Percentiles rank a stretch among this genome's conserved stretches.
Evolutionary conservation across 1,284 basidiomycete genomes (phyloP).

Genomic region (Ceratobasidium sp.): DNA sequence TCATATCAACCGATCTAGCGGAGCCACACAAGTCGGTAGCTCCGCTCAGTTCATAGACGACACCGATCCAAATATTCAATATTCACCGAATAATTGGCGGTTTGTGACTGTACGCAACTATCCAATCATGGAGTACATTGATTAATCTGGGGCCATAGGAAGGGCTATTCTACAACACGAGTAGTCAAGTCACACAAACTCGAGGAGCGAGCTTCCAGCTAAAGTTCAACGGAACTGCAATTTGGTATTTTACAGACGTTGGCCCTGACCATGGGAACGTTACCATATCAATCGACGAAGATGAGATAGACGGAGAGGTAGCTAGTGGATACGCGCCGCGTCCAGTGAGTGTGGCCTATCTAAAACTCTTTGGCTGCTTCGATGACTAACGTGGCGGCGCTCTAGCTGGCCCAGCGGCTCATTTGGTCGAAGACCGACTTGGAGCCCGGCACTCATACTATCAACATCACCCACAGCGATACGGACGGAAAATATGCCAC

Average conservation of each 20-base stretch:
- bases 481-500: conserved; percentile 28
- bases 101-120: neutral
- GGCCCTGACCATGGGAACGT: conserved; percentile 19
- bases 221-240: conserved; percentile 21
- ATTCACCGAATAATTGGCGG: conserved; percentile 12
- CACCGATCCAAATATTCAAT: conserved; percentile 14
- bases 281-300: conserved; percentile 24
- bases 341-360: neutral
- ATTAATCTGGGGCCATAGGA: conserved; percentile 4
- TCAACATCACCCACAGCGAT: conserved; percentile 37
- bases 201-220: conserved; percentile 31
- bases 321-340: conserved; percentile 24
- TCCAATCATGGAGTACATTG: neutral
- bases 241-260: conserved; percentile 40
- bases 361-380: neutral
- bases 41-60: conserved; percentile 9
- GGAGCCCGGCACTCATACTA: conserved; percentile 23
- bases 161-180: conserved; percentile 23
- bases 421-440: conserved; percentile 24
- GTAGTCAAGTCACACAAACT: conserved; percentile 23
- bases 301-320: conserved; percentile 16
- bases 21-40: conserved; percentile 19
- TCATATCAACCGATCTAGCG: neutral
- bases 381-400: conserved; percentile 1
- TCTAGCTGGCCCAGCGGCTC: conserved; percentile 23